These are phyloP conservation scores for Juncus effusus DNA, from an alignment of 176 grass and related monocot species.

Conservation along the genomic window DNA sequence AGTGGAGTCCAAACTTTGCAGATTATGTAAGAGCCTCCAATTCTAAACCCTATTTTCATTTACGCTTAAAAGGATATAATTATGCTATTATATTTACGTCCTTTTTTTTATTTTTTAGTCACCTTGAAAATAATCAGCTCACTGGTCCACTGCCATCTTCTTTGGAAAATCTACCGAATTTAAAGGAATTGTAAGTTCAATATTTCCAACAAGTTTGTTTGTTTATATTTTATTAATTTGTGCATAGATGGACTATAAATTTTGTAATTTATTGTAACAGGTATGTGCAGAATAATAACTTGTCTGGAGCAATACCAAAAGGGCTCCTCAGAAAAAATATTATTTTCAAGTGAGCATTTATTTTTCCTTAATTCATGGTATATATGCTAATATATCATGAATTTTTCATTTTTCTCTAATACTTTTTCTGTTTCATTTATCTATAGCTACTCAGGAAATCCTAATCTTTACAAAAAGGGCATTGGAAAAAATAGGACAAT, in stretches of 20 bases:
- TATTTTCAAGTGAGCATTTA: slow-evolving; percentile 65
- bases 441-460: slow-evolving; percentile 68
- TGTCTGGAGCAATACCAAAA: slow-evolving; percentile 56
- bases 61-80: background rate
- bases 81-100: slow-evolving; percentile 24
- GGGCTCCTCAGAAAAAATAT: slow-evolving; percentile 66
- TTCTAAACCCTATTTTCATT: slow-evolving; percentile 6
- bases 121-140: slow-evolving; percentile 89
- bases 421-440: slow-evolving; percentile 21
- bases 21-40: slow-evolving; percentile 52
- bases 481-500: slow-evolving; percentile 31
- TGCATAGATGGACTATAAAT: slow-evolving; percentile 18
- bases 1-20: slow-evolving; percentile 60
- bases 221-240: background rate
- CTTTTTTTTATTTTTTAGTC: slow-evolving; percentile 37
- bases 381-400: too few relatives aligned
- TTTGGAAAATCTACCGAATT: slow-evolving; percentile 60
- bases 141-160: slow-evolving; percentile 57
- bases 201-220: slow-evolving; percentile 4
- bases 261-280: slow-evolving; percentile 38
- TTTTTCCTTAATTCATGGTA: slow-evolving; percentile 46
- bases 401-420: slow-evolving; percentile 46
- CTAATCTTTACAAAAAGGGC: slow-evolving; percentile 36
- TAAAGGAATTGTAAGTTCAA: slow-evolving; percentile 88
- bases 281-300: slow-evolving; percentile 88